These are phyloP conservation scores for thale cress (Arabidopsis thaliana) DNA, from an alignment of 345 rosid species.

Conservation along the genomic window TAIR10.1 NC_003076.8:3990001-3990500, in stretches of 20 bases:
- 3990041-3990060: constrained; percentile 19
- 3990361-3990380: not conserved
- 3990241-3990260: not conserved
- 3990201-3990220: not conserved
- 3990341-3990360: not conserved
- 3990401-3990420: not conserved
- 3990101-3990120: not conserved
- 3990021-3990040: constrained; percentile 1
- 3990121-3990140: too few species aligned
- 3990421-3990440: constrained; percentile 4
- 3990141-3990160: too few species aligned
- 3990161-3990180: not conserved
- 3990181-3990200: not conserved
- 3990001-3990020: constrained; percentile 40
- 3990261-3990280: not conserved
- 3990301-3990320: not conserved
- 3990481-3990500: not conserved
- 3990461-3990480: not conserved
- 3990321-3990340: not conserved
- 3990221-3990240: not conserved
- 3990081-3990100: not conserved
- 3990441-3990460: not conserved
- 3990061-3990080: constrained; percentile 11
- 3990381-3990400: not conserved
- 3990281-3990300: not conserved